Base-by-base conservation (phyloP, 352 stramenopile species). In the Thalassiosira livingstoniorum region DNA sequence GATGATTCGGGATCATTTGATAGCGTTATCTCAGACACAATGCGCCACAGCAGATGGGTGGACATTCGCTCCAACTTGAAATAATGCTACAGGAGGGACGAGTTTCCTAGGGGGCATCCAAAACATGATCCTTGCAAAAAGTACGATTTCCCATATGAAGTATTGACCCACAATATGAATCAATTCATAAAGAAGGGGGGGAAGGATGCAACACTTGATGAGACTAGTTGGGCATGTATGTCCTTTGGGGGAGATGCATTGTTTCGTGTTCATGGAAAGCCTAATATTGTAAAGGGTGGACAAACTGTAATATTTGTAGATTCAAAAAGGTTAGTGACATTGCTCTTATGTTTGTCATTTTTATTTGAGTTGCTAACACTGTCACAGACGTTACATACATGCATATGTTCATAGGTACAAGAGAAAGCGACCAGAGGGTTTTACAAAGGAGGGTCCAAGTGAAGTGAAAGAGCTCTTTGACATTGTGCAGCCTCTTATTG, bases 91-190 rank as follows among this genome's bases (percentile, higher is more conserved):
- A 70, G 57, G 4, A 10, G 35, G 18, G 39, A 55, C 10, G n/a
- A 39, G 2, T 13, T 10, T 0, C 7, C 7, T 11, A 25, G 23
- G 25, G 62, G 62, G 1, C 29, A 58, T 11, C 34, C 45, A 32
- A 25, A 39, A 34, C 53, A 70, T 27, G 37, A 70, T 70, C 62
- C 62, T 27, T 32, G n/a, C 10, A 2, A 3, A 1, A 69, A 69
- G n/a, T 69, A 69, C 18, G 13, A 54, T 23, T n/a, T 55, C 1
- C 47, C 53, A 1, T 69, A 32, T 10, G 2, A 54, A 2, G 25
- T 13, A 34, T 5, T 69, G 32, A 18, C 4, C 35, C 42, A 70
- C 39, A 70, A 70, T 27, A 70, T 70, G 37, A 70, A 70, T n/a
- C 23, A 39, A 21, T 21, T 70, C 1, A 57, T 43, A 11, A 0